Base-by-base conservation (phyloP, 163 green algal species). In the Picocystis sp. region DNA sequence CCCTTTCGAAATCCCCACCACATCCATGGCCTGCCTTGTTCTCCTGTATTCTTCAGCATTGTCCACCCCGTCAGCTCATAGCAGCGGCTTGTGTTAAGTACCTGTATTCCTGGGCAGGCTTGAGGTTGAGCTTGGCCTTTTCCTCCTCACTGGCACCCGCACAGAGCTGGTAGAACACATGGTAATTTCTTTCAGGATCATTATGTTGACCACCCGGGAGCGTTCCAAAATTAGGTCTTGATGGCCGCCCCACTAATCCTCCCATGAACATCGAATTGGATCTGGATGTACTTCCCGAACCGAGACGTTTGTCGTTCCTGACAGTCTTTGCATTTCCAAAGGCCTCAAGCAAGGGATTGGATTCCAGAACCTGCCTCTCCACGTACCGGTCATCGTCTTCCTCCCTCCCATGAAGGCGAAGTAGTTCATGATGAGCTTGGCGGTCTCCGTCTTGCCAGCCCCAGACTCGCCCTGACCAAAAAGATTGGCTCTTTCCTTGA, bases 291-390 rank as follows among this genome's bases (percentile, higher is more conserved):
- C 72, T 99, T 99, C 13, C 90, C 90, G 62, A 99, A 99, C 17
- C 90, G 79, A 29, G 78, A 92, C 8, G 78, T 93, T 99, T 97
- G 73, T 97, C 78, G 64, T 99, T 99, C 29, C 90, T 72, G 45
- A 90, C 78, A 0, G 91, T 99, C 68, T 98, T 98, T 42, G 91
- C 91, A 66, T 99, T 99, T 23, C 91, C 91, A 72, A 99, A 99
- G 0, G 90, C 89, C 63, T 99, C 91, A 52, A 99, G 76, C 60
- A 99, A 65, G 11, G 91, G 91, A 63, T 98, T 99, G 23, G 78
- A 93, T 71, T 98, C 89, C 42, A 99, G 74, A 44, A 99, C 86
- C 79, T 95, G 73, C 52, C 67, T 22, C 57, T 79, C 65, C 5
- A 65, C 56, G 10, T 38, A 38, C 29, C 21, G 44, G 8, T 25